Conservation (phyloP, 768 basidiomycete species). For the Paxillus involutus region DNA sequence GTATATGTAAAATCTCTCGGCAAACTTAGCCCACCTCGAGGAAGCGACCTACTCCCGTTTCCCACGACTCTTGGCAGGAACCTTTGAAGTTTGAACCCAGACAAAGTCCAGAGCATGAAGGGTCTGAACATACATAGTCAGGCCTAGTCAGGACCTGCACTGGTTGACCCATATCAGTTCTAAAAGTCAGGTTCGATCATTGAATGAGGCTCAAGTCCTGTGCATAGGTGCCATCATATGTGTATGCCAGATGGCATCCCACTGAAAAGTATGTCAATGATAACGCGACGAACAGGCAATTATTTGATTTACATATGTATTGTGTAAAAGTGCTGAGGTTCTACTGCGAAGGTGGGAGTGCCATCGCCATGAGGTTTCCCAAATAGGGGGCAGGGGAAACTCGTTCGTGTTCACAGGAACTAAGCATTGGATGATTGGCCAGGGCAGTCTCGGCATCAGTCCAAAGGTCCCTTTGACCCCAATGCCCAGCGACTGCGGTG, state of each 20-base stretch:
- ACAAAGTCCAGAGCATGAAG: too few relatives aligned
- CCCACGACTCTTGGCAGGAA: constrained; percentile 17
- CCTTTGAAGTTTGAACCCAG: too few relatives aligned
- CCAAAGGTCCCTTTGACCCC: constrained; percentile 85
- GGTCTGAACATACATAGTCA: too few relatives aligned
- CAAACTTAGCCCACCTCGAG: neutral
- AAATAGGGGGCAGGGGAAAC: neutral
- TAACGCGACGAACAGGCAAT: neutral
- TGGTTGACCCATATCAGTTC: too few relatives aligned
- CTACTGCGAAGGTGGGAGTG: neutral
- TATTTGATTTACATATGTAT: neutral
- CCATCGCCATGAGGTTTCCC: neutral
- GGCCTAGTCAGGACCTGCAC: too few relatives aligned
- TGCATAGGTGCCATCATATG: too few relatives aligned
- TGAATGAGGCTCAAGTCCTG: too few relatives aligned
- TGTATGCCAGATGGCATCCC: too few relatives aligned
- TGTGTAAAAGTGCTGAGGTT: neutral
- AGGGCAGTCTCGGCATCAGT: constrained; percentile 65
- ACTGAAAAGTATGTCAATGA: neutral
- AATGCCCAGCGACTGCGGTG: constrained; percentile 59
- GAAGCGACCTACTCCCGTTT: constrained; percentile 13
- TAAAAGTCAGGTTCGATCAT: too few relatives aligned
- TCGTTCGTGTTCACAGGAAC: neutral
- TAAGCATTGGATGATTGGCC: constrained; percentile 15
- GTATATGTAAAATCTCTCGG: constrained; percentile 3